Percentiles rank a stretch among this genome's conserved stretches.
Evolutionary conservation across 768 basidiomycete species (phyloP).

Genomic region (Psilocybe subaeruginosa): DNA sequence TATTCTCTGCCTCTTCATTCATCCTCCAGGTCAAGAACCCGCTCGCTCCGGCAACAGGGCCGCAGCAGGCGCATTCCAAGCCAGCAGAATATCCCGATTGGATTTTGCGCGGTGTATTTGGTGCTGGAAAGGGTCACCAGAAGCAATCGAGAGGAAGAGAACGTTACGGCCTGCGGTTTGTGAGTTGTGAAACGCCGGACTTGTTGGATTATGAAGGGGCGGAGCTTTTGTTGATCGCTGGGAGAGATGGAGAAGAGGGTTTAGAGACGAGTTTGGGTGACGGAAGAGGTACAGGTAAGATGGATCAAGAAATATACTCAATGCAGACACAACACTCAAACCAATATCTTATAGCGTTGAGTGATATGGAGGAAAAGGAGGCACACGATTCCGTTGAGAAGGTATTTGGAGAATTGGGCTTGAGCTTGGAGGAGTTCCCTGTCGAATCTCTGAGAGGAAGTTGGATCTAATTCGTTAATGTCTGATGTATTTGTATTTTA

Average conservation of each 20-base stretch:
- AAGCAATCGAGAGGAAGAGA: conserved; percentile 40
- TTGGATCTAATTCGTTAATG: conserved; percentile 35
- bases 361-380: conserved; percentile 41
- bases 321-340: background rate
- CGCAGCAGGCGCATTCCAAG: conserved; percentile 31
- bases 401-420: conserved; percentile 48
- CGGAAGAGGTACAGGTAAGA: conserved; percentile 52
- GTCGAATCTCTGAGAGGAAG: conserved; percentile 51
- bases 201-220: conserved; percentile 58
- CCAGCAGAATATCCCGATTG: conserved; percentile 48
- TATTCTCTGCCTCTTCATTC: conserved; percentile 55
- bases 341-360: conserved; percentile 35
- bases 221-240: conserved; percentile 57
- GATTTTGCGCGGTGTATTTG: conserved; percentile 54
- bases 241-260: conserved; percentile 48
- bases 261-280: conserved; percentile 54
- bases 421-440: conserved; percentile 43
- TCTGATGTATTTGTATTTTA: background rate
- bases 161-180: conserved; percentile 52
- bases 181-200: conserved; percentile 50
- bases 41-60: conserved; percentile 42
- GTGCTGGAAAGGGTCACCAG: conserved; percentile 21
- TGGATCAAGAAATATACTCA: background rate
- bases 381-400: conserved; percentile 38
- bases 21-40: conserved; percentile 68